Base-by-base conservation (phyloP, 129 eudicot genomes). In the Arctium minus region DNA sequence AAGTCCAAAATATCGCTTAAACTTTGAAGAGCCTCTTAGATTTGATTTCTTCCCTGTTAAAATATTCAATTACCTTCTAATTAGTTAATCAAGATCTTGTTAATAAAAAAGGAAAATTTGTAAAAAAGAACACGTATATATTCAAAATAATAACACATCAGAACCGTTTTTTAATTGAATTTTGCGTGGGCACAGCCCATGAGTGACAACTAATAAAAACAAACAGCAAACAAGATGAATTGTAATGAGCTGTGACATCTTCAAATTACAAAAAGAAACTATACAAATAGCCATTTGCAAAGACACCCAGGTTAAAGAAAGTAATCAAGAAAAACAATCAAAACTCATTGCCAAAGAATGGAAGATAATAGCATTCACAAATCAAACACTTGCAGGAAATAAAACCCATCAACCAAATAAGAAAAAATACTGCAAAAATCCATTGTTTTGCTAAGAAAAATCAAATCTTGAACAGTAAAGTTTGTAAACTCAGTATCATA, bases 1-100 rank as follows among this genome's bases (percentile, higher is more conserved):
- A 87, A 91, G 35, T 83, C 74, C 75, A 76, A 69, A 67, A 71
- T 9, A 71, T 62, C 29, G 35, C 18, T 70, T 80, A 35, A 46
- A 80, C 36, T 67, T 74, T 62, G 77, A 75, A 74, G 31, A 50
- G 78, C 84, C 70, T 80, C 40, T 74, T 4, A 29, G 53, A 39
- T 78, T 79, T 85, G 80, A 72, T 50, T 81, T 72, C 77, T 81
- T 72, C 77, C 90, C 96, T 88, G 90, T 64, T 75, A 56, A 81
- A n/a, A 5, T 81, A 64, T 62, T 22, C 7, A 50, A 84, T 84
- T 31, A 62, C 38, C 79, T 53, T 50, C 38, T 22, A 77, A 29
- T 69, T 83, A 75, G 76, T 44, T 46, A 77, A 83, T 72, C 67
- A 83, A 70, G 73, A 83, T 77, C 74, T 70, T 70, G 72, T 70